A percentile compares a stretch with the other conserved stretches of the same genome.
These are phyloP conservation scores for Sclerotinia subarctica DNA, from an alignment of 2,329 filamentous ascomycete species.

Conservation along the genomic window DNA sequence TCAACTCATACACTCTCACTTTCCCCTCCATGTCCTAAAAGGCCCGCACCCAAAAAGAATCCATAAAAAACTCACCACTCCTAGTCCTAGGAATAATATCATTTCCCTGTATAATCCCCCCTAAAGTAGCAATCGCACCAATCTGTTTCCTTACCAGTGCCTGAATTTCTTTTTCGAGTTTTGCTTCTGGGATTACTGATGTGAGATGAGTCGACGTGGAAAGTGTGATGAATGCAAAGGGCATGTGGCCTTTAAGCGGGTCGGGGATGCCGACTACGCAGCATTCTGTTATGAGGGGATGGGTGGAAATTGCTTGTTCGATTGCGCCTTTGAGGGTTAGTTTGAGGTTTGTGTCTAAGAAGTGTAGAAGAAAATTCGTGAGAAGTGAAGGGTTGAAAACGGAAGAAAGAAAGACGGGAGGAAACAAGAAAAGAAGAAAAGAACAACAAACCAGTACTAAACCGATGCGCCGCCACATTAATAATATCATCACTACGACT, in stretches of 20 bases:
- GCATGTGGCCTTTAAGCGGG: conserved; percentile 80
- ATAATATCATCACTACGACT: conserved; percentile 77
- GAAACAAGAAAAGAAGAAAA: neutral
- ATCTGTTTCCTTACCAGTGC: conserved; percentile 73
- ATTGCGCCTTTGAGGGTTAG: conserved; percentile 61
- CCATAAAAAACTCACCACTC: conserved; percentile 2
- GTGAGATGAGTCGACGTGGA: conserved; percentile 49
- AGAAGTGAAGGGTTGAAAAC: neutral
- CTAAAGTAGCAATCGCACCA: conserved; percentile 79
- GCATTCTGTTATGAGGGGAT: conserved; percentile 75
- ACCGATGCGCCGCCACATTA: conserved; percentile 90
- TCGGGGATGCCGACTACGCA: conserved; percentile 87
- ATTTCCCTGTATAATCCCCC: conserved; percentile 79
- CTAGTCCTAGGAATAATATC: conserved; percentile 90
- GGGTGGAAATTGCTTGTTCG: conserved; percentile 84
- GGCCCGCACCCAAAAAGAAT: too few relatives aligned
- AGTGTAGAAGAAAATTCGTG: too few relatives aligned
- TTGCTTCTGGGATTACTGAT: conserved; percentile 48
- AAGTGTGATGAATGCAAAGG: conserved; percentile 82
- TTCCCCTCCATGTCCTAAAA: too few relatives aligned
- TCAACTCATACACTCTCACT: conserved; percentile 46
- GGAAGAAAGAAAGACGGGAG: neutral
- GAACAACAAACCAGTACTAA: conserved; percentile 68
- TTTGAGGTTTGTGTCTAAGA: neutral
- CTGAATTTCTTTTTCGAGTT: conserved; percentile 62